Evolutionary conservation across 306 rosid genomes (phyloP), one percentile per base, ranked within the genome.

Genomic region (Dalbergia cochinchinensis): DNA sequence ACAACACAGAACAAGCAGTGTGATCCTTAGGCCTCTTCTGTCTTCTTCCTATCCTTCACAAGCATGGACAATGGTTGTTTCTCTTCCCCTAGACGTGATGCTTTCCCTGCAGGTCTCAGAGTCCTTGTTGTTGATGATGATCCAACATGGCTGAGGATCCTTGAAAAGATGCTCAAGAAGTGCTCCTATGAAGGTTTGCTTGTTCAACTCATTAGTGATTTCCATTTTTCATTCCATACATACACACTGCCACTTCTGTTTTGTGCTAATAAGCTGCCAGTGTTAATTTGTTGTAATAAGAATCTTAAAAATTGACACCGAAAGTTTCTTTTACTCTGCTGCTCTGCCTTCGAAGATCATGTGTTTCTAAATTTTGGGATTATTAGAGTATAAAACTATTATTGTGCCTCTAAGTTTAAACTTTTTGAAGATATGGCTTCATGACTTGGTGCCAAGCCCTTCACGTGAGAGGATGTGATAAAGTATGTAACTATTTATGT

Each of bases 91-190:
- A 69, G 96, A 20, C 85, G 82, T 3, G 98, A 91, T 53, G 75
- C 80, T 14, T 95, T 95, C 74, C 99, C 99, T 53, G 91, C 90
- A 26, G 99, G 99, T 42, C 89, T 95, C 34, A 82, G 99, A 48
- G 98, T 95, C 74, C 97, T 95, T 0, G 98, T 95, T 11, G 99
- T 95, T 9, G 99, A 95, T 55, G 99, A 95, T 76, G 99, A 95
- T 68, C 98, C 96, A 7, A 95, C 99, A 16, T 95, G 99, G 99
- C 89, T 95, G 10, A 95, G 82, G 87, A 92, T 95, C 86, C 89
- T 95, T 69, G 99, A 95, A 69, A 95, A 95, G 96, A 95, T 95
- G 99, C 97, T 95, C 45, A 95, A 91, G 79, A 95, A 91, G 83
- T 95, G 99, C 73, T 86, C 91, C 34, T 92, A 92, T 44, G 99